Evolutionary conservation across 73 alveolate species (phyloP).

Genomic region (Tetrahymena malaccensis): DNA sequence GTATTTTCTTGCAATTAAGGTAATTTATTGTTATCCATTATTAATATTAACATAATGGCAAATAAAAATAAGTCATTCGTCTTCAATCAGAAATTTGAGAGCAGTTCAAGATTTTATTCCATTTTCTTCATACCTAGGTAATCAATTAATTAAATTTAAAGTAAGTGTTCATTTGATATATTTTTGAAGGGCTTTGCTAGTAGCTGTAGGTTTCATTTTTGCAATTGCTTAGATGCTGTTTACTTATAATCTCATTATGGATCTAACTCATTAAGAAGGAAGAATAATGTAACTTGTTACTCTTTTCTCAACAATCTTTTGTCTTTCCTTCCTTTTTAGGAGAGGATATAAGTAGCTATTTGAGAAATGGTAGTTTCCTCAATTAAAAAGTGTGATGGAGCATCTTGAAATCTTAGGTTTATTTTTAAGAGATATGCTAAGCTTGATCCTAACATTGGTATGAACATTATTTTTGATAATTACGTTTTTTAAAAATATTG

Average conservation of each 20-base stretch:
- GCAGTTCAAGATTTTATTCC: neutral
- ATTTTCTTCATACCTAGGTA: neutral
- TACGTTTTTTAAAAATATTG: neutral
- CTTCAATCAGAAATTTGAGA: neutral
- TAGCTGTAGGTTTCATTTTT: neutral
- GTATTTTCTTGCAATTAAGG: neutral
- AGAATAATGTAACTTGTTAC: neutral
- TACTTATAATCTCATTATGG: neutral
- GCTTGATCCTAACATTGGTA: neutral
- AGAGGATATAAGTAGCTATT: neutral
- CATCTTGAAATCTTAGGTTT: neutral
- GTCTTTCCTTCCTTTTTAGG: neutral
- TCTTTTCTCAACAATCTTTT: neutral
- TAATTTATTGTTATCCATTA: neutral
- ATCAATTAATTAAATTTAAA: neutral
- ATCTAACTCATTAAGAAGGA: neutral
- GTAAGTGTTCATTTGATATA: neutral
- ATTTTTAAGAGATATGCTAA: neutral
- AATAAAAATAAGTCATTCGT: neutral
- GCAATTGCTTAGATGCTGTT: neutral
- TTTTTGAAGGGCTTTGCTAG: neutral
- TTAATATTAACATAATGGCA: neutral
- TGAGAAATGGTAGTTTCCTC: neutral
- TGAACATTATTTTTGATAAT: neutral
- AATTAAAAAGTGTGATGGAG: neutral